Conservation (phyloP, 768 basidiomycete species). For the Tulasnella sp. region DNA sequence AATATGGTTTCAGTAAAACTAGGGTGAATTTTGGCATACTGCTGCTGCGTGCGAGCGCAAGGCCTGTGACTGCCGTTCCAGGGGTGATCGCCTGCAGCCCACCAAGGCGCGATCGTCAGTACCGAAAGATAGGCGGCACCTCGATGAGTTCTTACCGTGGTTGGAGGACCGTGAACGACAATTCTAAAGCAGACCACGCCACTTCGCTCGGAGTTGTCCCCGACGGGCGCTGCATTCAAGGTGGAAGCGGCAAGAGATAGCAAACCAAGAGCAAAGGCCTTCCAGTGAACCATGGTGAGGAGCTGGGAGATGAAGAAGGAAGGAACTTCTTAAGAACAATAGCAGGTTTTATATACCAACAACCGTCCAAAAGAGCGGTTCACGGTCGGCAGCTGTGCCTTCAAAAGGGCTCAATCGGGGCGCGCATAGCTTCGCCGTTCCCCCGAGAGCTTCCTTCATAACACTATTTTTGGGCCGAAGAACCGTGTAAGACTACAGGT, state of each 20-base stretch:
- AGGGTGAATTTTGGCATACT: not conserved
- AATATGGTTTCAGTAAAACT: not conserved
- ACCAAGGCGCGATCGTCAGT: not conserved
- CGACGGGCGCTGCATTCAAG: not conserved
- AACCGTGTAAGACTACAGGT: not conserved
- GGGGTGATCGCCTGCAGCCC: not conserved
- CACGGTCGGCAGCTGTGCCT: not conserved
- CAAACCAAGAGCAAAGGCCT: not conserved
- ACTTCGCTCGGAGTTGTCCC: not conserved
- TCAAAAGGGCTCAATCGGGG: not conserved
- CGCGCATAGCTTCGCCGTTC: not conserved
- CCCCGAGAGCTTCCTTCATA: not conserved
- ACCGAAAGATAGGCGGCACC: not conserved
- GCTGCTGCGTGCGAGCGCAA: conserved; percentile 9
- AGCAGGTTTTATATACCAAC: not conserved
- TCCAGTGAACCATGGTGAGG: not conserved
- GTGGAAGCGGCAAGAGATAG: not conserved
- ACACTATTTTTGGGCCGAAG: not conserved
- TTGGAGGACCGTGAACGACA: not conserved
- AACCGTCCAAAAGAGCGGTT: not conserved
- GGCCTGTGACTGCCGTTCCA: not conserved
- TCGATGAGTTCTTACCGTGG: not conserved
- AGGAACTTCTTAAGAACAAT: not conserved
- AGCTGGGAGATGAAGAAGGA: not conserved
- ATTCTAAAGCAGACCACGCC: not conserved